Conservation (phyloP, 2,329 filamentous ascomycete species). For the Pseudopithomyces maydicus region DNA sequence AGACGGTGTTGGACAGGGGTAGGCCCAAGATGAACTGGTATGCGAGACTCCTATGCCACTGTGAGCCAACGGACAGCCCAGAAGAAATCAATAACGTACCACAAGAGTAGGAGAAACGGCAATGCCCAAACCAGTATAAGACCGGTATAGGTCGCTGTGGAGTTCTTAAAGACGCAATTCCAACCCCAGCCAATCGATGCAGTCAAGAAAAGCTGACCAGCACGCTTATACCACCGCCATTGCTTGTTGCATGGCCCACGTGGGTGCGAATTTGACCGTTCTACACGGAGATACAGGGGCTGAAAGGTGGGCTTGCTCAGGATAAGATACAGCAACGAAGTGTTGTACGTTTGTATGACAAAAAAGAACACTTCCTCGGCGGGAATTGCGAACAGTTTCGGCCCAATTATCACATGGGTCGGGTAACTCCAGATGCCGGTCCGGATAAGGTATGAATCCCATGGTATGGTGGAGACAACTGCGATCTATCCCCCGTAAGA, state of each 20-base stretch:
- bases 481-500: conserved; percentile 57
- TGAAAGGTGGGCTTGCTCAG: conserved; percentile 68
- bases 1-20: conserved; percentile 61
- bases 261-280: conserved; percentile 31
- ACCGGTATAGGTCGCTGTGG: conserved; percentile 67
- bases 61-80: conserved; percentile 6
- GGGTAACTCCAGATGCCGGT: conserved; percentile 75
- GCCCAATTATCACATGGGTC: conserved; percentile 65
- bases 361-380: conserved; percentile 79
- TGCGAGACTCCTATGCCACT: conserved; percentile 56
- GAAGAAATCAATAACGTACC: conserved; percentile 40
- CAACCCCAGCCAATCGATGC: conserved; percentile 52
- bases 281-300: conserved; percentile 56
- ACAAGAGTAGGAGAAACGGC: conserved; percentile 69
- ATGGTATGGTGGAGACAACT: conserved; percentile 71
- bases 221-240: conserved; percentile 50
- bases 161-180: conserved; percentile 52
- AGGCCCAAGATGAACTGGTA: conserved; percentile 67
- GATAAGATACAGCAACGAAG: conserved; percentile 69
- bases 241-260: conserved; percentile 28
- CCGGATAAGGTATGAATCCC: conserved; percentile 76
- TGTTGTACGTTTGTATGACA: conserved; percentile 76
- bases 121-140: conserved; percentile 72
- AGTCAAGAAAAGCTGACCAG: conserved; percentile 58
- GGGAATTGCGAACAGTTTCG: conserved; percentile 68